Percentiles rank a stretch among this genome's conserved stretches.
These are phyloP conservation scores for Salicornia ramosissima DNA, from an alignment of 148 eudicot genomes.

Conservation along the genomic window DNA sequence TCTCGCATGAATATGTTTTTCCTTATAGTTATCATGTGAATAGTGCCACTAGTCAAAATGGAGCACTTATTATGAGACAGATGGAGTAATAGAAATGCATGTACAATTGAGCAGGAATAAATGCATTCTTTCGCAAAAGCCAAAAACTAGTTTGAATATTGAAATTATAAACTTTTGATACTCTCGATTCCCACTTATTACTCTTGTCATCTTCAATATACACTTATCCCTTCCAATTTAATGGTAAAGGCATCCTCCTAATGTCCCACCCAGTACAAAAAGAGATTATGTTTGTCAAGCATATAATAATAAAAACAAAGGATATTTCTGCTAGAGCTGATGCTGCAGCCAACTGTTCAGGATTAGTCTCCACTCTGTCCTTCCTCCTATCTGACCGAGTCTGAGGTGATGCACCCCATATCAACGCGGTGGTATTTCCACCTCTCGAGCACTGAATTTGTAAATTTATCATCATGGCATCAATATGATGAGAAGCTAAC, in stretches of 20 bases:
- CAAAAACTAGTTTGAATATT: not conserved
- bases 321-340: conserved; percentile 96
- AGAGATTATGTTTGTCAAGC: conserved; percentile 1
- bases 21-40: no score
- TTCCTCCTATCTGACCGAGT: conserved; percentile 89
- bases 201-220: not conserved
- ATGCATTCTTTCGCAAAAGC: not conserved
- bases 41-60: no score
- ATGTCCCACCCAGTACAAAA: not conserved
- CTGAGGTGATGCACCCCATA: conserved; percentile 97
- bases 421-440: conserved; percentile 75
- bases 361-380: conserved; percentile 98
- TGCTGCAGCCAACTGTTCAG: conserved; percentile 98
- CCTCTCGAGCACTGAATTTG: conserved; percentile 52
- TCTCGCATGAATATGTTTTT: no score
- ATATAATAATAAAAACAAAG: conserved; percentile 36
- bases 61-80: no score
- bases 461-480: conserved; percentile 9
- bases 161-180: not conserved
- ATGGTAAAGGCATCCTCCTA: not conserved
- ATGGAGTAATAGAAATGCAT: no score
- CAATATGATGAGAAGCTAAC: not conserved
- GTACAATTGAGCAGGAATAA: not conserved
- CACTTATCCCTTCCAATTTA: not conserved
- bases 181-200: not conserved